Percentiles rank a stretch among this genome's conserved stretches.
Conservation (phyloP, 805 yeast genomes). For the Starmerella floricola region DNA sequence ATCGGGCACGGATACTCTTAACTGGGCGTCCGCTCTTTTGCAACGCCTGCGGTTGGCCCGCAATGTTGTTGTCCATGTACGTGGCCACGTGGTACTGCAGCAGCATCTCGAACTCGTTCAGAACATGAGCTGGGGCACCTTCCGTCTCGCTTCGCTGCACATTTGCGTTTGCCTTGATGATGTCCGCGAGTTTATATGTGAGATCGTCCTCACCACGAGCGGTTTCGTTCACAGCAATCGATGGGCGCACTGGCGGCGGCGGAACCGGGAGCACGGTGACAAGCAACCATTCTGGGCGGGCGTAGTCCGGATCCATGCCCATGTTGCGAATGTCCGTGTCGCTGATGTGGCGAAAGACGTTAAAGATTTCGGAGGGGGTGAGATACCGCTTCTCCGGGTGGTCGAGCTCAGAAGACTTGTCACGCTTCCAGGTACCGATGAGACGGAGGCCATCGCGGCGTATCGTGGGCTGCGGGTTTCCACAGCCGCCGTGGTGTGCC, state of each 20-base stretch:
- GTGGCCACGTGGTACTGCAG: constrained; percentile 97
- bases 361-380: constrained; percentile 77
- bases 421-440: constrained; percentile 97
- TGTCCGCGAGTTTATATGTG: constrained; percentile 94
- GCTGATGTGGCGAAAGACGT: constrained; percentile 83
- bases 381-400: constrained; percentile 87
- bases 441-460: constrained; percentile 92
- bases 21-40: constrained; percentile 99
- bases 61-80: constrained; percentile 98
- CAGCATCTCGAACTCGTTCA: constrained; percentile 88
- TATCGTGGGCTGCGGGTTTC: constrained; percentile 88
- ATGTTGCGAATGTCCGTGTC: constrained; percentile 66
- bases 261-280: constrained; percentile 98
- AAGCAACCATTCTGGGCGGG: constrained; percentile 98
- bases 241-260: constrained; percentile 98
- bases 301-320: constrained; percentile 90
- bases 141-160: constrained; percentile 97
- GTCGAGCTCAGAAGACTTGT: constrained; percentile 68
- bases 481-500: constrained; percentile 82
- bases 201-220: constrained; percentile 99
- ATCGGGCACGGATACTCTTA: constrained; percentile 96
- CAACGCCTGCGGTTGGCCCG: constrained; percentile 98
- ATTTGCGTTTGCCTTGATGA: constrained; percentile 87
- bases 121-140: constrained; percentile 98
- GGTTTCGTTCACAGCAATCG: constrained; percentile 94